Evolutionary conservation across 2,329 filamentous ascomycete genomes (phyloP), one percentile per base, ranked within the genome.

Genomic region (Cladorrhinum sp.): DNA sequence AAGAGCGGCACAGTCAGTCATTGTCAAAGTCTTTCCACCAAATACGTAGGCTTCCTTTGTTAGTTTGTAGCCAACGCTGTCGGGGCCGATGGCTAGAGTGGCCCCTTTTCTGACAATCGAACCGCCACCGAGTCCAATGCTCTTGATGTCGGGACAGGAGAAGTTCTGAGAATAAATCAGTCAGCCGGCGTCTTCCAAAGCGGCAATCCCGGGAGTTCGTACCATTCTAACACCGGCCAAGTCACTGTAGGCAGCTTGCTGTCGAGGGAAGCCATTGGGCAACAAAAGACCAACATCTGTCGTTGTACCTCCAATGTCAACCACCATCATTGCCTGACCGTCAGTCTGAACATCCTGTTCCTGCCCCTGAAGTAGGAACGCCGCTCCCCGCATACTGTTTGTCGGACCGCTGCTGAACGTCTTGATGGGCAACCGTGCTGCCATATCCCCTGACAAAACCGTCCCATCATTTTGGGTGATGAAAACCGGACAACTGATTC

Each of bases 271-370:
- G 0, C 86, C 86, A 54, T 82, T 87, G 0, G 81, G 77, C 6
- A 86, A 77, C 2, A 89, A 71, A 0, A 87, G 71, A 0, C 86
- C 85, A 10, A 87, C 83, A 65, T 89, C 86, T 0, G 85, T 83
- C 0, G 86, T 89, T 0, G 86, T 89, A 2, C 86, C 86, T 0
- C 86, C 86, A 57, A 89, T 83, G 66, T 89, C 86, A 1, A 88
- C 81, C 0, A 89, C 86, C 75, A 88, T 83, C 65, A 79, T 73
- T 0, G 75, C 72, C 58, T 79, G 73, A 2, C n/a, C 60, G 72
- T 65, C 14, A 68, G 33, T 20, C 0, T 55, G 57, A 21, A 68
- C 61, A 3, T 68, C 70, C 1, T 71, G 69, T 20, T 69, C 58
- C n/a, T 73, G 63, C 2, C 69, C 69, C 42, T 77, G 74, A 0